Base-by-base conservation (phyloP, 139 green algal genomes). In the Chlamydomonas incerta region DNA sequence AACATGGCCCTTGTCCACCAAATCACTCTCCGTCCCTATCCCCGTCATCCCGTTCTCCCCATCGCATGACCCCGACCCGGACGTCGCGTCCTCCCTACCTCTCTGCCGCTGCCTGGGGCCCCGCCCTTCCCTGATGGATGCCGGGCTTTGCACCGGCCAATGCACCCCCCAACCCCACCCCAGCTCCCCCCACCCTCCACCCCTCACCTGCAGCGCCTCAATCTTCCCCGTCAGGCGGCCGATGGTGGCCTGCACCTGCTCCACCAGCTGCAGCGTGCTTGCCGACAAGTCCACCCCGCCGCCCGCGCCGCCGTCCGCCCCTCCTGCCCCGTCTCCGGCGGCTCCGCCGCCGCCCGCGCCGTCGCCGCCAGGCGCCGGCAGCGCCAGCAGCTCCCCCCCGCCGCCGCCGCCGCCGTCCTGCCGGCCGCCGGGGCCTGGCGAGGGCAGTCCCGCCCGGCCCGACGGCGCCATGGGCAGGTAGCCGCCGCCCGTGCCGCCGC, bases 161-260 rank as follows among this genome's bases (percentile, higher is more conserved):
- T 11, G 6, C 58, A 14, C 14, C 60, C 60, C 24, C 60, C 60
- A 23, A 2, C 13, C 62, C 62, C 62, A 68, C 24, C 62, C 60
- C 62, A 15, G 4, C 5, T 14, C 23, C 62, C 62, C 62, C 24
- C 73, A 1, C 15, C 17, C 24, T 21, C 70, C 37, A 5, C 41
- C 35, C 4, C 52, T 0, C 79, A 85, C 79, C 79, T 88, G 82
- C 82, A 88, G 82, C 3, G 72, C 73, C 72, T 88, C 82, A 17
- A 88, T 74, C 66, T 88, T 88, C n/a, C 72, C 74, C 31, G 82
- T 71, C 33, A 88, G 46, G 2, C 74, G 63, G 20, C 6, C 26
- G 41, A 88, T 88, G 46, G 82, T 88, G 63, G 72, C 82, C 31
- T 88, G 82, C 33, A 81, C 82, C 68, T 88, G 84, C 37, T 75